Evolutionary conservation across 108 stramenopile species (phyloP).

Genomic region (Phaeodactylum tricornutum): DNA sequence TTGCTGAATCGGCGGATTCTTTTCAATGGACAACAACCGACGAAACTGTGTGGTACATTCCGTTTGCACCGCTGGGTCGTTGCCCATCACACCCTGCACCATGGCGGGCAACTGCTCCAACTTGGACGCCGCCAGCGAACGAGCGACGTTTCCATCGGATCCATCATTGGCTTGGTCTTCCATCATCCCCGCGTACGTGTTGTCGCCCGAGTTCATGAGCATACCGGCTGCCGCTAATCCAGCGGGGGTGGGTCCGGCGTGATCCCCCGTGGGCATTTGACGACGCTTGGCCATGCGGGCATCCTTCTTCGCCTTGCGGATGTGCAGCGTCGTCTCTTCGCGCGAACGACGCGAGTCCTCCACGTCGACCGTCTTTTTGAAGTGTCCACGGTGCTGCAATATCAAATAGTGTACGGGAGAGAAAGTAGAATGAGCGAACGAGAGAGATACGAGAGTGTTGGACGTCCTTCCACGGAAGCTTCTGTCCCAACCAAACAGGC

Average conservation of each 20-base stretch:
- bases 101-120: conserved; percentile 83
- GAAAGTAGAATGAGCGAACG: too few relatives aligned
- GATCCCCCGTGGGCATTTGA: conserved; percentile 48
- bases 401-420: too few relatives aligned
- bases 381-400: neutral
- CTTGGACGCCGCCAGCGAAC: conserved; percentile 25
- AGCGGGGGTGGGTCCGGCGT: conserved; percentile 44
- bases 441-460: too few relatives aligned
- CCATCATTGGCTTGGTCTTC: conserved; percentile 3
- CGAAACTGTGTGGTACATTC: conserved; percentile 94
- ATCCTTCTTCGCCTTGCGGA: conserved; percentile 96
- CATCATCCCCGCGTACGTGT: conserved; percentile 32
- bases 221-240: conserved; percentile 67
- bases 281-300: conserved; percentile 91
- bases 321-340: conserved; percentile 94
- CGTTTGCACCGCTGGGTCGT: conserved; percentile 74
- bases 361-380: conserved; percentile 90
- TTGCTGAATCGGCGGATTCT: conserved; percentile 97
- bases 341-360: conserved; percentile 90
- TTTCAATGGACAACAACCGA: conserved; percentile 91
- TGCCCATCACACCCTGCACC: conserved; percentile 84
- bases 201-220: conserved; percentile 58
- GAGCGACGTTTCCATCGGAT: conserved; percentile 2
- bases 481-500: too few relatives aligned
- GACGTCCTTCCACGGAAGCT: too few relatives aligned